phyloP scores from a whole-genome alignment of 1,284 basidiomycete genomes.

The Irpex lacteus region DNA sequence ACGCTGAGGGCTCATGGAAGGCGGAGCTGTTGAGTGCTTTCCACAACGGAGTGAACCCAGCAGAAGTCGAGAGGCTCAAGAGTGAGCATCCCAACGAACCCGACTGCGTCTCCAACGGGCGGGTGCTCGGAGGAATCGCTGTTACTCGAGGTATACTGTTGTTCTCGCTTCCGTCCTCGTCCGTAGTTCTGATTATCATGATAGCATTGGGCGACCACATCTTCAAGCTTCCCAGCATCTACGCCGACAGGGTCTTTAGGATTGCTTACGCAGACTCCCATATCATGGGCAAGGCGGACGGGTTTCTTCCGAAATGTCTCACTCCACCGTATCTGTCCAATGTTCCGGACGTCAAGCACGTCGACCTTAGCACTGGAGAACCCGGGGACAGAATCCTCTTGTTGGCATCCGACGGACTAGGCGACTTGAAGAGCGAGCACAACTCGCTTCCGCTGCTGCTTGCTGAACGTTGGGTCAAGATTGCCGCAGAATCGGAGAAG shows the following conservation, averaged over 20 bases:
- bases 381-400: conserved; percentile 48
- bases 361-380: conserved; percentile 8
- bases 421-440: conserved; percentile 39
- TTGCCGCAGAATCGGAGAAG: conserved; percentile 37
- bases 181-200: not conserved
- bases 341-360: conserved; percentile 49
- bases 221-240: conserved; percentile 17
- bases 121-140: conserved; percentile 69
- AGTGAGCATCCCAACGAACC: conserved; percentile 64
- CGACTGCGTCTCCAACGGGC: conserved; percentile 55
- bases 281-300: conserved; percentile 9
- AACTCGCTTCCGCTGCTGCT: conserved; percentile 39
- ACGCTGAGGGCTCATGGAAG: conserved; percentile 43
- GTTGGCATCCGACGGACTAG: conserved; percentile 65
- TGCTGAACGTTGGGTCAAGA: conserved; percentile 47
- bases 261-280: conserved; percentile 11
- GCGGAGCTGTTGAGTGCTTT: conserved; percentile 52
- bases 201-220: conserved; percentile 18
- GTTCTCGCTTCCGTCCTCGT: conserved; percentile 3
- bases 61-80: conserved; percentile 55
- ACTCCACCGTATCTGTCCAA: conserved; percentile 71
- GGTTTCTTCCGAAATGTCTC: conserved; percentile 40
- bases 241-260: conserved; percentile 8
- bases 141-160: conserved; percentile 60
- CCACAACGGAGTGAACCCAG: conserved; percentile 62